Evolutionary conservation across 108 stramenopile species (phyloP), one percentile per base, ranked within the genome.

Genomic region (Fragilariopsis cylindrus): DNA sequence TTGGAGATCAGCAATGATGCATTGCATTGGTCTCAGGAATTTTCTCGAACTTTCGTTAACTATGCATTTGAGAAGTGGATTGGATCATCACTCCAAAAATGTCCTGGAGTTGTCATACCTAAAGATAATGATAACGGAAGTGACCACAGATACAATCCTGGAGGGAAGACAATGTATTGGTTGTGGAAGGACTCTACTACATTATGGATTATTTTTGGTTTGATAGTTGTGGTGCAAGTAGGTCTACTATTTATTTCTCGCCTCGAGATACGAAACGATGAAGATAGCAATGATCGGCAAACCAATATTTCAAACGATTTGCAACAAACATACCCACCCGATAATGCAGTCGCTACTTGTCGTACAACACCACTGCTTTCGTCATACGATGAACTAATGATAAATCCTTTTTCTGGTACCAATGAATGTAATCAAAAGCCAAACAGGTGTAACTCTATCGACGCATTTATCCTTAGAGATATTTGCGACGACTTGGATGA

Each of bases 51-150:
- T 11, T 11, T 42, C n/a, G 39, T 56, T 3, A 81, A 81, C 71
- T 7, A 71, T 12, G 80, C 65, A 9, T 41, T 75, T 18, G 71
- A 75, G 45, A 67, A 76, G 46, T 81, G 70, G 75, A 63, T 72
- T 39, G 52, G 41, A 6, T 16, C 19, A 49, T 54, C 60, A 16
- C 41, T 43, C 2, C 9, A 48, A 12, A 57, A 18, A 9, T 80
- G 79, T 48, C 63, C 74, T 2, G 60, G 60, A 47, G 64, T 42
- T 2, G 12, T 21, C 19, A 60, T 67, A 11, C 71, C 70, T 9
- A 16, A 57, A 42, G 12, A 67, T 12, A 48, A 76, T 43, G 47
- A 60, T n/a, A 40, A 30, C 8, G 57, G 41, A 39, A 7, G 70
- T 50, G 55, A 66, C 48, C 9, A 47, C 11, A 30, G 2, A 2